Base-by-base conservation (phyloP, 179 eudicot species). In the Corrigiola litoralis region DNA sequence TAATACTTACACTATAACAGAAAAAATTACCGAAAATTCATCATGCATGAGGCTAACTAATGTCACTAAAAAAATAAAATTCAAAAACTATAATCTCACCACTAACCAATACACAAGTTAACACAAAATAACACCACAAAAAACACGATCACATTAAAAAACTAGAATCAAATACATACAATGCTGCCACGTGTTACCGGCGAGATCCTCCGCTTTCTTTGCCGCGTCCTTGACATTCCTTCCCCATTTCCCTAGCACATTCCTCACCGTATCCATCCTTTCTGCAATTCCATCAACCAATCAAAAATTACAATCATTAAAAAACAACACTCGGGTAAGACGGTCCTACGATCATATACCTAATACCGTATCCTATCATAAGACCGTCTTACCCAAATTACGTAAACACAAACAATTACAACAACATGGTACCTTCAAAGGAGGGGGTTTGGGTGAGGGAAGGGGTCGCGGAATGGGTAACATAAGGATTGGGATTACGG, bases 151-250 rank as follows among this genome's bases (percentile, higher is more conserved):
- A n/a, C n/a, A n/a, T n/a, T n/a, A n/a, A n/a, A n/a, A n/a, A n/a
- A n/a, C n/a, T n/a, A n/a, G n/a, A n/a, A n/a, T n/a, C n/a, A 55
- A 32, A 58, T 31, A 29, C 77, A 68, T 75, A 87, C 95, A 76
- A 61, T 87, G 95, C 72, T 87, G 95, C 95, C 95, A 87, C 63
- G 90, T 85, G 63, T 81, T 87, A 57, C 90, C 95, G 11, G 95
- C 95, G 28, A 79, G 73, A 75, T 84, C 86, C 82, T 85, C 95
- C 14, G 95, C 90, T 69, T 85, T 87, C 70, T 74, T 81, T n/a
- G 95, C 80, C 9, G 95, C 90, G 47, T 81, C 95, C 51, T 79
- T 82, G 10, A 85, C 88, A 72, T 80, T 87, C 69, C 75, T 85
- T 33, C 88, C 85, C 95, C 95, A 87, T 80, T 80, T 83, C 40